These are phyloP conservation scores for Castanea crenata DNA, from an alignment of 306 rosid species.

Conservation along the genomic window DNA sequence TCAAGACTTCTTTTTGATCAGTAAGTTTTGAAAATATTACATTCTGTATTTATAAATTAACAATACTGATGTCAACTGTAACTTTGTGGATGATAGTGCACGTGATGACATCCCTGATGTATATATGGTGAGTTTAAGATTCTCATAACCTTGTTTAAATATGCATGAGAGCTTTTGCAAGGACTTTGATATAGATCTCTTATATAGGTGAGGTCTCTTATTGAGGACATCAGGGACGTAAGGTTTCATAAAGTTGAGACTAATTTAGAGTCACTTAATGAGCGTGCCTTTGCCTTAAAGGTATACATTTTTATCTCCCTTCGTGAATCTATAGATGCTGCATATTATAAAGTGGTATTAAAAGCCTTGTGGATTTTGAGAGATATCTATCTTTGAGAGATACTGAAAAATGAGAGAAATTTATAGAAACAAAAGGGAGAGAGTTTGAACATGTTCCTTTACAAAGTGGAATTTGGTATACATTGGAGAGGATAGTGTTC, in stretches of 20 bases:
- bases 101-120: conserved; percentile 72
- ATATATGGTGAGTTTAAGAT: conserved; percentile 70
- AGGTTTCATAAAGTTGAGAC: conserved; percentile 93
- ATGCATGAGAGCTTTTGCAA: conserved; percentile 5
- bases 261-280: conserved; percentile 81
- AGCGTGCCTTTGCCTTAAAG: conserved; percentile 89
- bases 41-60: conserved; percentile 13
- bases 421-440: too few species aligned
- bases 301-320: conserved; percentile 36
- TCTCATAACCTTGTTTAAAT: conserved; percentile 13
- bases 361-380: not conserved
- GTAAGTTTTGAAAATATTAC: conserved; percentile 43
- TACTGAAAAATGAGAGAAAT: too few species aligned
- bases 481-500: not conserved
- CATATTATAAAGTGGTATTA: not conserved
- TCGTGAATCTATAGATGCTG: not conserved
- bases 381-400: too few species aligned
- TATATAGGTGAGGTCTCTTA: conserved; percentile 79
- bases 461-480: too few species aligned
- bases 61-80: conserved; percentile 12
- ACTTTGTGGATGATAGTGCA: conserved; percentile 54
- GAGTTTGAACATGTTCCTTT: too few species aligned
- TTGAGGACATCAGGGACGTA: conserved; percentile 87
- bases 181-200: conserved; percentile 23
- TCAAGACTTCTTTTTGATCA: conserved; percentile 74